phyloP scores from a whole-genome alignment of 805 yeast species.

The Candida odintsovae region DNA sequence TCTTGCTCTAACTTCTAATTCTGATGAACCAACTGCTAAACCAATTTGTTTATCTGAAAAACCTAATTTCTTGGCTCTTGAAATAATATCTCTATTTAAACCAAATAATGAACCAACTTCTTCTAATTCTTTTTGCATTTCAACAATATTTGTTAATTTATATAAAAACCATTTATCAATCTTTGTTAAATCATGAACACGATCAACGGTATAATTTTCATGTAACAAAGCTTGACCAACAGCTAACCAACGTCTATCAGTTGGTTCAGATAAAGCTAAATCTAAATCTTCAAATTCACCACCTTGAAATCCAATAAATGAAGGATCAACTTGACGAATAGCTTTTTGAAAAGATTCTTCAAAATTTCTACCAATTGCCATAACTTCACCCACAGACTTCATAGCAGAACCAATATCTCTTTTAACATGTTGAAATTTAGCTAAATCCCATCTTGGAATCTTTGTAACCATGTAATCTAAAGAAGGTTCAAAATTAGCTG shows the following conservation, averaged over 20 bases:
- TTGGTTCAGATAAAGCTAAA: constrained; percentile 72
- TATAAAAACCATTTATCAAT: constrained; percentile 95
- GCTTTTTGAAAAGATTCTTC: constrained; percentile 99
- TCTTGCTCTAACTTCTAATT: constrained; percentile 74
- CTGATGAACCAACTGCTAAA: constrained; percentile 62
- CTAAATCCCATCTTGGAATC: constrained; percentile 97
- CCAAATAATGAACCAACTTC: constrained; percentile 49
- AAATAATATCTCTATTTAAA: constrained; percentile 62
- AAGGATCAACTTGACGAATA: constrained; percentile 91
- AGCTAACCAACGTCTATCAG: constrained; percentile 96
- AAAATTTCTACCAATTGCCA: constrained; percentile 97
- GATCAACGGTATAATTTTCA: constrained; percentile 86
- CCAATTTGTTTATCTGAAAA: constrained; percentile 95
- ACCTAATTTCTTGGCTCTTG: constrained; percentile 86
- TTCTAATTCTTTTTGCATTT: constrained; percentile 79
- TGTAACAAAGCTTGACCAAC: constrained; percentile 95
- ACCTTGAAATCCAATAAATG: constrained; percentile 88
- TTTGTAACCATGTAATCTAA: constrained; percentile 94
- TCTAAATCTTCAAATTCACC: constrained; percentile 74
- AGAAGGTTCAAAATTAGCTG: constrained; percentile 96
- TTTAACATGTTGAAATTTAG: constrained; percentile 93
- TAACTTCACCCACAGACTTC: constrained; percentile 99
- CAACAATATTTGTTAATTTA: constrained; percentile 85
- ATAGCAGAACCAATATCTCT: constrained; percentile 91
- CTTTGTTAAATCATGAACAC: constrained; percentile 84